These are phyloP conservation scores for Nyctanthes arbortristis DNA, from an alignment of 257 asterid species.

Conservation along the genomic window DNA sequence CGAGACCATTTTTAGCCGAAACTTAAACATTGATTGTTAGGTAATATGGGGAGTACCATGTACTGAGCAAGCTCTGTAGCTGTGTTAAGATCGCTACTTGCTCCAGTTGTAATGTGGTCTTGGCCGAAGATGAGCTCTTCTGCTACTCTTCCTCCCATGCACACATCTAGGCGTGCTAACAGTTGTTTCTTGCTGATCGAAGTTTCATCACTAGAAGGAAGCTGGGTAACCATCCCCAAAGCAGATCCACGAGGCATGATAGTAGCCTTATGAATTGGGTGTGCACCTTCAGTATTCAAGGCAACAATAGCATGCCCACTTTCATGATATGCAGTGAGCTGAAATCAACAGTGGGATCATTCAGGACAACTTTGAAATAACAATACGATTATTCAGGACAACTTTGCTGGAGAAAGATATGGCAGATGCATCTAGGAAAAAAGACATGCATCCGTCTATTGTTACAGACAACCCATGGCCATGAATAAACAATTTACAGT, in stretches of 20 bases:
- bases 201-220: constrained; percentile 87
- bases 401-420: not conserved
- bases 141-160: constrained; percentile 99
- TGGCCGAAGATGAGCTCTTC: constrained; percentile 93
- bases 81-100: constrained; percentile 80
- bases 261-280: constrained; percentile 96
- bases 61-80: constrained; percentile 95
- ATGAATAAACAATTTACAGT: not conserved
- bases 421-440: not conserved
- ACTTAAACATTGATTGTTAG: not conserved
- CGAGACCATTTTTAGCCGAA: not conserved
- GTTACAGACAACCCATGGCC: not conserved
- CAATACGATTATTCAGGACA: not conserved
- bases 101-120: constrained; percentile 90
- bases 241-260: constrained; percentile 96
- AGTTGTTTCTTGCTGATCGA: constrained; percentile 92
- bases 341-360: constrained; percentile 23
- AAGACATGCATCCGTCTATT: not conserved
- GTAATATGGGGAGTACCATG: constrained; percentile 52
- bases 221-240: constrained; percentile 98
- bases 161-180: constrained; percentile 96
- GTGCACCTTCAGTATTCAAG: constrained; percentile 92
- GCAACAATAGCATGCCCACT: constrained; percentile 98
- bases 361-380: not conserved
- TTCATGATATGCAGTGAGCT: constrained; percentile 98